Percentiles rank a stretch among this genome's conserved stretches.
These are phyloP conservation scores for Apiospora marii DNA, from an alignment of 2,329 filamentous ascomycete genomes.

Conservation along the genomic window DNA sequence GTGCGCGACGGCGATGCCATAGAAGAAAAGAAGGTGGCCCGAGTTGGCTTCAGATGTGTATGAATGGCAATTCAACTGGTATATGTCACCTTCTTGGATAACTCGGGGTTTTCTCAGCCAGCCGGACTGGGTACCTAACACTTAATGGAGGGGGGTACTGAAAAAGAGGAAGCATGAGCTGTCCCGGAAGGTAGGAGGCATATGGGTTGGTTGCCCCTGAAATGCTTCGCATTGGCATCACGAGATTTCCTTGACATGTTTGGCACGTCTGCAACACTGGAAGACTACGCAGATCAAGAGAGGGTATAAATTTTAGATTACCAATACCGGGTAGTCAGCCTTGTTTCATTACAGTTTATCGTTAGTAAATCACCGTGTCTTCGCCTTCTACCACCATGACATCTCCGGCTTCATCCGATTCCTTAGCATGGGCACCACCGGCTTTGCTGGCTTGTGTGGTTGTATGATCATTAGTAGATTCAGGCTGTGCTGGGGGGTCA, in stretches of 20 bases:
- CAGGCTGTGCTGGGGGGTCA: constrained; percentile 44
- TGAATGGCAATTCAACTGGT: neutral
- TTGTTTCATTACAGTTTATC: constrained; percentile 7
- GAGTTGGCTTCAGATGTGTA: neutral
- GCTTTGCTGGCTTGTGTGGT: constrained; percentile 37
- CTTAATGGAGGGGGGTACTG: neutral
- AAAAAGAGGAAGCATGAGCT: neutral
- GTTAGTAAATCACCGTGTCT: constrained; percentile 89
- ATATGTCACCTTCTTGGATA: no score
- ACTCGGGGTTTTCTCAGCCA: neutral
- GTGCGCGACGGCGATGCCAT: neutral
- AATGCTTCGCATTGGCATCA: neutral
- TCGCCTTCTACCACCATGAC: constrained; percentile 86
- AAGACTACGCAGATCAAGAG: neutral
- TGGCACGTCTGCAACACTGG: neutral
- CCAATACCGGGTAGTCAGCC: neutral
- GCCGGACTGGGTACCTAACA: no score
- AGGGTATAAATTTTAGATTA: neutral
- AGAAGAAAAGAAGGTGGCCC: neutral
- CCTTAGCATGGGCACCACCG: constrained; percentile 46
- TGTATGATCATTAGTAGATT: constrained; percentile 47
- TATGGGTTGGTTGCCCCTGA: neutral
- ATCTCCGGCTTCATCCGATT: constrained; percentile 73
- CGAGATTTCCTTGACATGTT: neutral
- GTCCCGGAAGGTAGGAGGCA: no score